phyloP scores from a whole-genome alignment of 1,284 basidiomycete species.

The Cerioporus squamosus region DNA sequence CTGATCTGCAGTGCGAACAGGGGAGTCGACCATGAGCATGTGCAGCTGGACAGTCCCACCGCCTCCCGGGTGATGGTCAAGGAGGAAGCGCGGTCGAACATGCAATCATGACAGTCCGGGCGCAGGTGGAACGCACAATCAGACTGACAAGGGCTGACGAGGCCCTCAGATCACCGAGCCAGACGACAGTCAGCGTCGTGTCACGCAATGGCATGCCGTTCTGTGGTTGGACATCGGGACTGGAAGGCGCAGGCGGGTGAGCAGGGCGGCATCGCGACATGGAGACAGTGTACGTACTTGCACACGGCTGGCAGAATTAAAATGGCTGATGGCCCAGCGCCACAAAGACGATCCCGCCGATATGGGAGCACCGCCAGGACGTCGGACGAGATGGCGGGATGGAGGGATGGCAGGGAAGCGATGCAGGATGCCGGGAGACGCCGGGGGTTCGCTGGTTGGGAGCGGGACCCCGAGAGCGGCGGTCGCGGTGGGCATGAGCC shows the following conservation, averaged over 20 bases:
- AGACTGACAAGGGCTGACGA: not conserved
- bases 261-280: not conserved
- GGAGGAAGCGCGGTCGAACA: constrained; percentile 14
- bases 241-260: not conserved
- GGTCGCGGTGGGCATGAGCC: not conserved
- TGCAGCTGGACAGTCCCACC: constrained; percentile 4
- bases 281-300: not conserved
- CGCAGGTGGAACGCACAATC: constrained; percentile 11
- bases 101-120: constrained; percentile 17
- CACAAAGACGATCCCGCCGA: constrained; percentile 21
- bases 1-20: constrained; percentile 1
- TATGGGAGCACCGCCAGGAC: too few species aligned
- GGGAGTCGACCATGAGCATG: constrained; percentile 2
- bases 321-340: constrained; percentile 11
- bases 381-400: too few species aligned
- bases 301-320: constrained; percentile 6
- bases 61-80: not conserved
- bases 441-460: not conserved
- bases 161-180: constrained; percentile 8
- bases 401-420: too few species aligned
- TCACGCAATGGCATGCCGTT: not conserved
- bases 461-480: constrained; percentile 3
- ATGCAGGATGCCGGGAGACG: not conserved
- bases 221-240: not conserved
- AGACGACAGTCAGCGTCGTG: constrained; percentile 13